Conservation (phyloP, 2,329 filamentous ascomycete genomes). For the Diaporthe longicolla region DNA sequence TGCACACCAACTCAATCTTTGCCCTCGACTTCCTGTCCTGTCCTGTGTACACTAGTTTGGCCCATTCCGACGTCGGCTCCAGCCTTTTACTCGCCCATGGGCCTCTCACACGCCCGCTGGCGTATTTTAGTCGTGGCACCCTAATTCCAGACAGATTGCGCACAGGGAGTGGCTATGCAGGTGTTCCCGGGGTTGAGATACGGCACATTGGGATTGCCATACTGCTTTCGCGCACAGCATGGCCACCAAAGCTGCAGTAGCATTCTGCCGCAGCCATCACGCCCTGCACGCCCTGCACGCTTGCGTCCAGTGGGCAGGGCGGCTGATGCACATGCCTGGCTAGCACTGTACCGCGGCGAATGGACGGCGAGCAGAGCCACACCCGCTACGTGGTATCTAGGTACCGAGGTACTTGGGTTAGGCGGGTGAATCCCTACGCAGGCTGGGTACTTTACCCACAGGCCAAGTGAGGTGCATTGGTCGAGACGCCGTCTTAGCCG, state of each 20-base stretch:
- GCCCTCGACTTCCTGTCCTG: neutral
- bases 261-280: too few species aligned
- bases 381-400: neutral
- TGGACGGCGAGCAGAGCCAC: constrained; percentile 29
- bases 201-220: neutral
- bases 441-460: constrained; percentile 3
- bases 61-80: constrained; percentile 24
- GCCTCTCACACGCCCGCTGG: constrained; percentile 9
- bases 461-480: constrained; percentile 7
- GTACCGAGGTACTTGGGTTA: too few species aligned
- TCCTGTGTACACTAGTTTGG: neutral
- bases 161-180: constrained; percentile 21
- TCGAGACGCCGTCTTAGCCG: constrained; percentile 27
- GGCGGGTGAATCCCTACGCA: too few species aligned
- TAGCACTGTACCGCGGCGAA: constrained; percentile 3
- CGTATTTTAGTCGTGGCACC: constrained; percentile 8
- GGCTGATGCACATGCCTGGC: neutral
- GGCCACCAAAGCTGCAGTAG: neutral
- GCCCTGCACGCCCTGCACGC: too few species aligned
- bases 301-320: too few species aligned
- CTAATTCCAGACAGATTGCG: constrained; percentile 7
- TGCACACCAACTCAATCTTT: constrained; percentile 18
- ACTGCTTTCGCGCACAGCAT: neutral
- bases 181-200: neutral
- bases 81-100: neutral